Base-by-base conservation (phyloP, 75 land plant genomes). In the Pinus tabuliformis region DNA sequence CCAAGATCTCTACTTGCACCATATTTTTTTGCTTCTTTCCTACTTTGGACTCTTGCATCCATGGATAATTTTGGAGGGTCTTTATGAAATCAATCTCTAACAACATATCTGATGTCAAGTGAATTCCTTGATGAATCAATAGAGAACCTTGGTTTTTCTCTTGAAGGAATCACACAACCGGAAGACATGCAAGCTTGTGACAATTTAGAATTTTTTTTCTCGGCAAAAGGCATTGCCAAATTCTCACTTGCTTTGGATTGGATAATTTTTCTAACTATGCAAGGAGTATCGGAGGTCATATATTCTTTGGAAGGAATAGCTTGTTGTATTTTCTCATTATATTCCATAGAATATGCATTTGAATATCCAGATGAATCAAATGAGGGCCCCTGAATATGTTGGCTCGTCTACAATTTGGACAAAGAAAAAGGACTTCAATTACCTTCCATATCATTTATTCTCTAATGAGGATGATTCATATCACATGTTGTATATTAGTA, bases 301-400 rank as follows among this genome's bases (percentile, higher is more conserved):
- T 42, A 52, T 39, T 68, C 71, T 42, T 68, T 68, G 49, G 22
- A 68, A 42, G 33, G 52, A 68, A 68, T 7, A 21, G 71, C 18
- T 68, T 68, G 71, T 3, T 14, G n/a, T 2, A n/a, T 68, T 7
- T 45, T 20, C 18, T 68, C 71, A 42, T 68, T 68, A 52, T 45
- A 68, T 52, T 68, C 71, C 71, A 68, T 68, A 68, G 71, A 68
- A 68, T 52, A 42, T 68, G 24, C 71, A 68, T 68, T 68, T 18
- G 71, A 42, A 42, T 20, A 20, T 11, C 52, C 71, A n/a, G 52
- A 20, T 3, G 49, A 39, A 37, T 68, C 52, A n/a, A 68, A 0
- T 36, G 71, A 21, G n/a, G 12, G 12, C 52, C 36, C n/a, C 21
- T 42, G 71, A 42, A n/a, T 8, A n/a, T 42, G 52, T 68, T 68